Conservation (phyloP, 139 green algal species). For the Picochlorum sp. region DNA sequence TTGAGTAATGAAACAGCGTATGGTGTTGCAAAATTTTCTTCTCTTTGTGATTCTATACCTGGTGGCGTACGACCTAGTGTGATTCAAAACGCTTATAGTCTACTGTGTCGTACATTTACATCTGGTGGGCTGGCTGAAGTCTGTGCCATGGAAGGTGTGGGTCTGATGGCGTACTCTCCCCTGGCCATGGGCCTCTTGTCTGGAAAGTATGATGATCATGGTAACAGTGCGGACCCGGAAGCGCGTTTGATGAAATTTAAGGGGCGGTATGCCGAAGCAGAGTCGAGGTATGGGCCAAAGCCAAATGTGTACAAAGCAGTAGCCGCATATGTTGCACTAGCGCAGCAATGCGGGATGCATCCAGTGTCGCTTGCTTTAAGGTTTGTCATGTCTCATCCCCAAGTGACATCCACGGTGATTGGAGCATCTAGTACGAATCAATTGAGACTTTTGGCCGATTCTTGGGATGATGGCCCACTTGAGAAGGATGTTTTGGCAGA, state of each 20-base stretch:
- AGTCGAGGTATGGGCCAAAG: slow-evolving; percentile 67
- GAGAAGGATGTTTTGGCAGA: slow-evolving; percentile 2
- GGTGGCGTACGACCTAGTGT: slow-evolving; percentile 5
- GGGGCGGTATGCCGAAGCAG: slow-evolving; percentile 69
- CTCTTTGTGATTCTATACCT: background rate
- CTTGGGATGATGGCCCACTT: slow-evolving; percentile 14
- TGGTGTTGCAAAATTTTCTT: slow-evolving; percentile 54
- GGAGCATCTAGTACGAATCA: slow-evolving; percentile 50
- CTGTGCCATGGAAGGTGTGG: slow-evolving; percentile 60
- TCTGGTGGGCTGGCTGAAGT: slow-evolving; percentile 53
- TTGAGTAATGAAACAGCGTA: slow-evolving; percentile 88
- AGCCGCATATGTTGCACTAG: slow-evolving; percentile 50
- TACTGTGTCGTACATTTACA: slow-evolving; percentile 78
- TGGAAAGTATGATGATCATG: slow-evolving; percentile 61
- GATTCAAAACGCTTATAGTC: slow-evolving; percentile 52
- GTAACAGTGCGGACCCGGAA: slow-evolving; percentile 1
- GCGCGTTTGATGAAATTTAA: slow-evolving; percentile 67
- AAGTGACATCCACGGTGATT: slow-evolving; percentile 48
- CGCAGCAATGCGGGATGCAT: slow-evolving; percentile 39
- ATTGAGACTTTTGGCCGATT: slow-evolving; percentile 46
- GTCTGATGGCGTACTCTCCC: slow-evolving; percentile 77
- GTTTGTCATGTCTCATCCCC: slow-evolving; percentile 46
- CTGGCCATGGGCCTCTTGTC: slow-evolving; percentile 86
- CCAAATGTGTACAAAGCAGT: slow-evolving; percentile 53
- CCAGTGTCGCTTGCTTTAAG: slow-evolving; percentile 56